Evolutionary conservation across 2,329 filamentous ascomycete species (phyloP).

Genomic region (Diaporthe vaccinii): DNA sequence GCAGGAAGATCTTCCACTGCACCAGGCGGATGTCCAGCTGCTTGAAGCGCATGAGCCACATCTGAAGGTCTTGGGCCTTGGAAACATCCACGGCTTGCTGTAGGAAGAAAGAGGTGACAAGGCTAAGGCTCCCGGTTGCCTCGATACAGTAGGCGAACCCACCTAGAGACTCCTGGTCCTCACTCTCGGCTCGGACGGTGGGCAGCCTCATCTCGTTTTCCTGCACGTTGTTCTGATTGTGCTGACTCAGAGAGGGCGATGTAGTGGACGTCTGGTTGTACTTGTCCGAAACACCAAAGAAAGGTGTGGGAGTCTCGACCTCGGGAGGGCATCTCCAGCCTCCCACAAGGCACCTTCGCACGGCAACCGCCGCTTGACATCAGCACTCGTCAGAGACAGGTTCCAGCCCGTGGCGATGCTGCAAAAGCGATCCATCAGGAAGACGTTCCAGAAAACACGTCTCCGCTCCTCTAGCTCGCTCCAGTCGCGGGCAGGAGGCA

Average conservation of each 20-base stretch:
- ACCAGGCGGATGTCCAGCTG: conserved; percentile 58
- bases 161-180: conserved; percentile 43
- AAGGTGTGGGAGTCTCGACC: conserved; percentile 53
- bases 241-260: neutral
- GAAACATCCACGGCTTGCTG: conserved; percentile 56
- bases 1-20: conserved; percentile 62
- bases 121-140: conserved; percentile 58
- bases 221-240: neutral
- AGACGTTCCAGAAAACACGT: conserved; percentile 58
- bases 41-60: conserved; percentile 60
- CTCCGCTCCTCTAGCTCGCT: conserved; percentile 55
- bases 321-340: conserved; percentile 51
- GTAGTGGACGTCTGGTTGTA: conserved; percentile 42
- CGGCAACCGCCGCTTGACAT: conserved; percentile 54
- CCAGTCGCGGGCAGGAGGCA: conserved; percentile 51
- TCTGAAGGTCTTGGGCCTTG: conserved; percentile 52
- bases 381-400: conserved; percentile 52
- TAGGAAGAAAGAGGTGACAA: conserved; percentile 58
- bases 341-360: conserved; percentile 56
- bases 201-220: neutral
- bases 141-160: conserved; percentile 62
- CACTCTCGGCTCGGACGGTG: neutral
- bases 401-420: conserved; percentile 57
- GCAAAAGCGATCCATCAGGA: conserved; percentile 57
- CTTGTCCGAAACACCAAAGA: conserved; percentile 55